Base-by-base conservation (phyloP, 805 yeast genomes). In the Candida hungchunana region DNA sequence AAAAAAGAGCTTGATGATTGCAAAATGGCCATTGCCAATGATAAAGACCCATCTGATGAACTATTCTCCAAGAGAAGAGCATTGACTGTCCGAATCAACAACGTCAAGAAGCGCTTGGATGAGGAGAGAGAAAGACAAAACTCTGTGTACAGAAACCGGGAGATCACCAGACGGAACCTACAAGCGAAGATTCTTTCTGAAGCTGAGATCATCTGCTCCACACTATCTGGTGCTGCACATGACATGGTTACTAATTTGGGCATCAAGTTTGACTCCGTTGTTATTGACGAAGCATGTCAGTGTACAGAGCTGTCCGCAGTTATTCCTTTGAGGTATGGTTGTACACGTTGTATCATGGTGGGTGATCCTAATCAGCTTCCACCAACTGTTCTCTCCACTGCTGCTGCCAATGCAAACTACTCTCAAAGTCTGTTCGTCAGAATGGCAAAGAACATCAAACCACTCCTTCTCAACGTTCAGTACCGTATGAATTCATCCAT, bases 321-420 rank as follows among this genome's bases (percentile, higher is more conserved):
- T 18, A 90, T 90, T 50, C 98, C 98, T 0, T 65, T 93, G 46
- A 69, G 95, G 52, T 93, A 89, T 57, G 97, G 97, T 2, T 84
- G 94, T 50, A 79, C 72, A 41, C 77, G 79, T 37, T 90, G 97
- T 63, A 82, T 93, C 32, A 83, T 93, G 95, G 98, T 93, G 30
- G 98, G 98, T 58, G 98, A 93, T 64, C 97, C 97, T 2, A 89
- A 93, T 56, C 98, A 93, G 63, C 70, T 93, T 44, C 98, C 98
- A 0, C 98, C 98, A 0, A 90, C 98, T 0, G 97, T 90, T 9
- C 62, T 93, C 14, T 90, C 97, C 0, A 88, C 83, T 48, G 81
- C 77, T 11, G 97, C 98, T 2, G 81, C 94, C 1, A 66, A 75
- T 5, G 74, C 69, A 48, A 75, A 77, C 28, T 93, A 93, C 54